Base-by-base conservation (phyloP, 2,329 filamentous ascomycete species). In the Coniochaeta sp. region DNA sequence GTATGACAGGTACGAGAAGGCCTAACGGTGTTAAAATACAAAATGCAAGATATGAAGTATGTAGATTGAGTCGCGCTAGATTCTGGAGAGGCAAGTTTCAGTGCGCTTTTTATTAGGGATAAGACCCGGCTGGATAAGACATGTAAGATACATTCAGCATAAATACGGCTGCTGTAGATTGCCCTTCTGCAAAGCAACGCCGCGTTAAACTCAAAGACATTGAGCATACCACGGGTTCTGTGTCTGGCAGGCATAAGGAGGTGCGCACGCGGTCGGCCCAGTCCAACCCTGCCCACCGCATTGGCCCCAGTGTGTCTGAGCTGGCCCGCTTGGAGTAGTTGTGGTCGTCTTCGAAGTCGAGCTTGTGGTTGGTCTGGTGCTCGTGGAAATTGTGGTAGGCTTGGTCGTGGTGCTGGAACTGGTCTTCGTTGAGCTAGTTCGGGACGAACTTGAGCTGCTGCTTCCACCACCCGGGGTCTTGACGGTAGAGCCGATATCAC, bases 401-500 rank as follows among this genome's bases (percentile, higher is more conserved):
- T 40, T 57, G n/a, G n/a, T 57, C 9, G 55, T 57, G 2, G 55
- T 30, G 32, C 58, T 68, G 62, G 57, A 38, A 65, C 47, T 67
- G 65, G 6, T 66, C 62, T 6, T 60, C 57, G 44, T 67, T 65
- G 58, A 67, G 64, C 54, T 59, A 1, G 61, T 64, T 3, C 34
- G 34, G 34, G 34, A 36, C 10, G 60, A 62, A 6, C 61, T 44
- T 40, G 38, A 40, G 14, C n/a, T n/a, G 26, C 34, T 30, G 38
- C 34, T 32, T 16, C 55, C 38, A 16, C 55, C 55, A 44, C 55
- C 55, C 3, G 55, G 30, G 32, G 38, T 44, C 34, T 40, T 57
- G 22, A 30, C 55, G 38, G 80, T 82, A 8, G 75, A 77, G 3
- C 75, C 79, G 65, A 83, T 79, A 59, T 83, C 78, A n/a, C 80